Percentiles rank a stretch among this genome's conserved stretches.
phyloP scores from a whole-genome alignment of 345 rosid genomes.

The Ailanthus altissimus region DNA sequence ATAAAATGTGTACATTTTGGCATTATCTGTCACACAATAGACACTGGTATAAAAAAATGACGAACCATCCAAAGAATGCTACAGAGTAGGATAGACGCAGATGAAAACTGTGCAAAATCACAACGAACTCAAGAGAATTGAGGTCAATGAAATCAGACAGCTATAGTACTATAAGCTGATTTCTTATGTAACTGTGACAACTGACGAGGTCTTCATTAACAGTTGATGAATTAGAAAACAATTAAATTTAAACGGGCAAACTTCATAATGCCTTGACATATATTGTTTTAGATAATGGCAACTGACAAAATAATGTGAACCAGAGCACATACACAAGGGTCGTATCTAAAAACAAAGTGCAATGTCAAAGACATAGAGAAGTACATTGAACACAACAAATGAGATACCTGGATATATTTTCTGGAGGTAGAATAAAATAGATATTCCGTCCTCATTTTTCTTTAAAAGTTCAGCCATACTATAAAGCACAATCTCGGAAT shows the following conservation, averaged over 20 bases:
- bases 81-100: not conserved
- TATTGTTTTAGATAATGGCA: not conserved
- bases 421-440: constrained; percentile 94
- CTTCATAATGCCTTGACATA: not conserved
- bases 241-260: not conserved
- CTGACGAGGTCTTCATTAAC: not conserved
- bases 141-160: not conserved
- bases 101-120: not conserved
- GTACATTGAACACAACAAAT: not conserved
- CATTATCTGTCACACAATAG: not conserved
- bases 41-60: not conserved
- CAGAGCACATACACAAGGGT: not conserved
- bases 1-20: not conserved
- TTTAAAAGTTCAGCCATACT: constrained; percentile 82
- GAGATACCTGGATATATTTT: constrained; percentile 92
- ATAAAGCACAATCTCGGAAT: constrained; percentile 94
- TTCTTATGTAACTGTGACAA: not conserved
- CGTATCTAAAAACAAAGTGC: constrained; percentile 8
- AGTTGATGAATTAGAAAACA: not conserved
- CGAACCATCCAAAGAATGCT: not conserved
- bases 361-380: not conserved
- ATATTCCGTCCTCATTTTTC: constrained; percentile 98
- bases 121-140: not conserved
- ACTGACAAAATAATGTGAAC: not conserved
- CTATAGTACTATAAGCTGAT: not conserved